Percentiles rank a stretch among this genome's conserved stretches.
Conservation (phyloP, 2,329 filamentous ascomycete species). For the Microsporum ferrugineum region DNA sequence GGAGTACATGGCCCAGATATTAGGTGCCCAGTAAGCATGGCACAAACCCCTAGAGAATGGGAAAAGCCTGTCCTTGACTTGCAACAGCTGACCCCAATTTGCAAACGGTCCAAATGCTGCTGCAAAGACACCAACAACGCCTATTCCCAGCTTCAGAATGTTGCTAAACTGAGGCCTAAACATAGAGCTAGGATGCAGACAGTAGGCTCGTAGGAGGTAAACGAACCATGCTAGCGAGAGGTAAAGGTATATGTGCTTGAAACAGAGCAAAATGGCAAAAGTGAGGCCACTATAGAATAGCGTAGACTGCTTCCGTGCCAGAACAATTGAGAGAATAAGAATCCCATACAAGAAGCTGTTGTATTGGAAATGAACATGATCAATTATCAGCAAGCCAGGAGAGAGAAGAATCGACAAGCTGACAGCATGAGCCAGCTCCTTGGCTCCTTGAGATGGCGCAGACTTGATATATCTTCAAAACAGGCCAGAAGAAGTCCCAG, state of each 20-base stretch:
- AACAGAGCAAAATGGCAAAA: constrained; percentile 76
- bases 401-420: constrained; percentile 84
- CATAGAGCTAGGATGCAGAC: constrained; percentile 63
- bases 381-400: constrained; percentile 88
- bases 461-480: constrained; percentile 59
- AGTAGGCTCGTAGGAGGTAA: constrained; percentile 80
- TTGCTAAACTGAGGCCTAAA: constrained; percentile 68
- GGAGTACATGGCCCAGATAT: constrained; percentile 94
- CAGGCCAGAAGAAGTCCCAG: not conserved
- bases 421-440: constrained; percentile 68
- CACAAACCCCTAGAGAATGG: constrained; percentile 89
- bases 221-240: constrained; percentile 92
- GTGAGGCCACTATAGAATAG: constrained; percentile 67
- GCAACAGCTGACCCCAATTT: constrained; percentile 67
- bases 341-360: constrained; percentile 95
- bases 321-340: constrained; percentile 71
- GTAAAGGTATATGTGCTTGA: constrained; percentile 98
- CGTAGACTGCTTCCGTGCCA: constrained; percentile 64
- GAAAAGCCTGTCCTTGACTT: constrained; percentile 74
- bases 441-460: constrained; percentile 48
- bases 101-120: constrained; percentile 85
- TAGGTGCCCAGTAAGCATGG: constrained; percentile 97
- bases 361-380: constrained; percentile 98
- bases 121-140: constrained; percentile 60
- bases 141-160: constrained; percentile 66